These are phyloP conservation scores for Aspergillus baeticus DNA, from an alignment of 495 filamentous ascomycete species.

Conservation along the genomic window DNA sequence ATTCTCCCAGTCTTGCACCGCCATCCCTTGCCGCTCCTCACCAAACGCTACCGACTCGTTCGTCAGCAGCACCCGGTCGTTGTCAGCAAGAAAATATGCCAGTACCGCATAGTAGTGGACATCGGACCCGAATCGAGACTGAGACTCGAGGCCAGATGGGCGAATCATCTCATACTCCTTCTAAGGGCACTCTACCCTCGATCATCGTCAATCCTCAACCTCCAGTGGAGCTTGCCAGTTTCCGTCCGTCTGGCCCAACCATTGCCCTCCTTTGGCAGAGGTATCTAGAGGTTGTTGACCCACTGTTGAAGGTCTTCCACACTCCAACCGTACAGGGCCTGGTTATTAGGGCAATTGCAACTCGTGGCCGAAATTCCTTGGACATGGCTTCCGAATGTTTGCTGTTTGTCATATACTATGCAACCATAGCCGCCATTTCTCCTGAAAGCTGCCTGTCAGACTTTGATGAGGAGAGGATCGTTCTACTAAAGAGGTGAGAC, in stretches of 20 bases:
- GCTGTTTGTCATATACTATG: slow-evolving; percentile 72
- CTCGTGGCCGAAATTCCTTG: neutral
- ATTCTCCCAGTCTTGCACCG: no score
- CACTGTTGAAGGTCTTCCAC: slow-evolving; percentile 30
- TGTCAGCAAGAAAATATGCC: no score
- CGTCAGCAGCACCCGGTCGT: no score
- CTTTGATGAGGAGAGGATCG: slow-evolving; percentile 14
- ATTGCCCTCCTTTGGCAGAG: slow-evolving; percentile 25
- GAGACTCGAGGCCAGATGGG: neutral
- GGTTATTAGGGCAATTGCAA: slow-evolving; percentile 9
- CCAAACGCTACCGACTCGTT: no score
- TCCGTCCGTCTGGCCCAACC: slow-evolving; percentile 4
- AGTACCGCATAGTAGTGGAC: no score
- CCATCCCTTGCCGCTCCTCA: no score
- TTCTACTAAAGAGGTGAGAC: slow-evolving; percentile 45
- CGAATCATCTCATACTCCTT: neutral
- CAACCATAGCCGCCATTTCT: slow-evolving; percentile 61
- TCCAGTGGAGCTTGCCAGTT: neutral
- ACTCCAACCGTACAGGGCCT: slow-evolving; percentile 21
- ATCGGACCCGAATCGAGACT: no score
- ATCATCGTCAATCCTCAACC: neutral
- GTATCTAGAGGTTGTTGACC: slow-evolving; percentile 26
- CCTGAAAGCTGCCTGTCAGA: slow-evolving; percentile 22
- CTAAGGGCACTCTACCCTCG: neutral
- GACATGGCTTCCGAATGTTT: slow-evolving; percentile 52